Conservation (phyloP, 139 green algal species). For the Chlorella sp. region DNA sequence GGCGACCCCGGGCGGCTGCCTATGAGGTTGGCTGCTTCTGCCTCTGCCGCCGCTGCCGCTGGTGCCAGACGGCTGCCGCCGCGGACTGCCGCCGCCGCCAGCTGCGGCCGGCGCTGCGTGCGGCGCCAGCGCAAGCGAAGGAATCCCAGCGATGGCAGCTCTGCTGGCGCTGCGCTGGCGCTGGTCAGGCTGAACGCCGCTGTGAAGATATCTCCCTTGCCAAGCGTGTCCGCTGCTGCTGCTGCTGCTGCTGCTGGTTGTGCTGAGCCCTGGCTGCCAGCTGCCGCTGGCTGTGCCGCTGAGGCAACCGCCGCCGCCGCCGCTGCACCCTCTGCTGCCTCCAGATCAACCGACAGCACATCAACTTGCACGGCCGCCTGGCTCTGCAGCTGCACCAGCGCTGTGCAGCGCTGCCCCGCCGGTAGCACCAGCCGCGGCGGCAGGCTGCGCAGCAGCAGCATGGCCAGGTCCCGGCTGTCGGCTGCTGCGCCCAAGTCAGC, state of each 20-base stretch:
- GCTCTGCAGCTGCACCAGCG: slow-evolving; percentile 19
- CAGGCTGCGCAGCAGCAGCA: slow-evolving; percentile 20
- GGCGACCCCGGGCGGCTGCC: background rate
- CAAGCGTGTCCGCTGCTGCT: background rate
- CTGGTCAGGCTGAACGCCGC: background rate
- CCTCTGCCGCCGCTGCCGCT: background rate
- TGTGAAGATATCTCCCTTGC: background rate
- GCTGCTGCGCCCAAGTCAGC: background rate
- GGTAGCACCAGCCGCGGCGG: slow-evolving; percentile 22
- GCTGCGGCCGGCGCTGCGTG: background rate
- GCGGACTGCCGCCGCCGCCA: background rate
- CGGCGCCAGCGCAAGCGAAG: slow-evolving; percentile 21
- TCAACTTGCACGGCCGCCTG: slow-evolving; percentile 1
- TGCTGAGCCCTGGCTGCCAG: too few relatives aligned
- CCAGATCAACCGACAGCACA: slow-evolving; percentile 1
- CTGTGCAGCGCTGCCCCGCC: slow-evolving; percentile 24
- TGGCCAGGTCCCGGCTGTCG: background rate
- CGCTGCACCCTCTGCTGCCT: background rate
- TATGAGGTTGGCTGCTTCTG: background rate
- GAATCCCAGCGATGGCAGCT: slow-evolving; percentile 11
- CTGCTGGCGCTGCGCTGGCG: background rate
- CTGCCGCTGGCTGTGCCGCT: background rate
- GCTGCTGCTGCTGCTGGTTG: background rate
- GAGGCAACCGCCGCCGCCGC: background rate
- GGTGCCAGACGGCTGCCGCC: background rate